Base-by-base conservation (phyloP, 805 yeast genomes). In the Grigorovia yakushimaensis region DNA sequence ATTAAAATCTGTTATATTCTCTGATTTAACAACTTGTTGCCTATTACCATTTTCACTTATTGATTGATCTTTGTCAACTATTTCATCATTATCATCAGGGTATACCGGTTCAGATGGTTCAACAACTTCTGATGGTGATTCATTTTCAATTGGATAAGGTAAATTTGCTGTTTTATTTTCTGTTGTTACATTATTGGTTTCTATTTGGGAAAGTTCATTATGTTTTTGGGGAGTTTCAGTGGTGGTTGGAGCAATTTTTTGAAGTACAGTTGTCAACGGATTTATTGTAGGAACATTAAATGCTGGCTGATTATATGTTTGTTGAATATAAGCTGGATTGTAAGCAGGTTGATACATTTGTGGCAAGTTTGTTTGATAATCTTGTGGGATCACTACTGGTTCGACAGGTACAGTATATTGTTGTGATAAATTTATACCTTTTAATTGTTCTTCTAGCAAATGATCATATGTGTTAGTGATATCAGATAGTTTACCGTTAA, bases 401-500 rank as follows among this genome's bases (percentile, higher is more conserved):
- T 49, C 55, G 42, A 52, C 60, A 9, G 62, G 58, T 5, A 57
- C 39, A 3, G 54, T 42, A 41, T 61, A 60, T 39, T 60, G 67
- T 44, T 66, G 58, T 33, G 64, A 59, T 42, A 62, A 21, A 49
- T 58, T 68, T 56, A 53, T 76, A 63, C 49, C 66, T 60, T 57
- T 71, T 62, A 51, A 73, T 63, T 60, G 81, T 64, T 24, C 71
- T 49, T 88, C 95, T 49, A 88, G 69, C 44, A 84, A 73, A 50
- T 76, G 77, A 61, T 88, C 95, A 57, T 88, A 88, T n/a, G 83
- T 69, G 51, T 83, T 74, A 58, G 81, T 76, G 30, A 87, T 81
- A 5, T 88, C 81, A 47, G 84, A 81, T 47, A 88, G 74, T 57
- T 88, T 87, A 43, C 83, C 77, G 65, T 84, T 87, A 78, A 85